Base-by-base conservation (phyloP, 2,329 filamentous ascomycete species). In the Pseudopithomyces chartarum region DNA sequence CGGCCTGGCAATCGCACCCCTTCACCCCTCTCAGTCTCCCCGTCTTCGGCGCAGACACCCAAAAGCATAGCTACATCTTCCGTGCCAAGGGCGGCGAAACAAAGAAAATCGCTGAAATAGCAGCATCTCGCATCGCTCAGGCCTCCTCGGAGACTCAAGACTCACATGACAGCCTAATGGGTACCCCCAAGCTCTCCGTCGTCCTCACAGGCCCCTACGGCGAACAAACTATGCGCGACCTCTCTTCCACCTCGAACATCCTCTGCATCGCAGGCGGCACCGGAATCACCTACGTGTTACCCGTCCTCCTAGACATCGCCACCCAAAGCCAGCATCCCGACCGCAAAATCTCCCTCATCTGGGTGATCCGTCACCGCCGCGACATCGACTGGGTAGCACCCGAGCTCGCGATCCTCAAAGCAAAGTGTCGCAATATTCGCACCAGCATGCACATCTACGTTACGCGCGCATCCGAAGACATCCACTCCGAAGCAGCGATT, bases 1-100 rank as follows among this genome's bases (percentile, higher is more conserved):
- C 82, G 63, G 82, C 91, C 63, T 90, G 87, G 87, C 88, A 91
- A 72, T 86, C 86, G 0, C 89, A 91, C 65, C 89, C 89, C 0
- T 89, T 91, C 67, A 77, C 87, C 5, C 68, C 64, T 8, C 68
- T 68, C 51, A 71, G 66, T 17, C 62, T 60, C 3, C 68, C 68
- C 2, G 55, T 69, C 0, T 67, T 60, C 15, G 65, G 67, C 13
- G 57, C 65, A 15, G 63, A 68, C 20, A 58, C 58, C 13, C 69
- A 69, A 55, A 53, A 55, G 7, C 73, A 75, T 54, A 69, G 66
- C 1, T 75, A 75, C 61, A 68, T 75, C 22, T 74, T 74, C 64
- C 72, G 72, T 42, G 68, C 71, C 12, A 69, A 68, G 42, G 67
- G 66, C 36, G 72, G 73, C 10, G 71, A 75, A 45, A 75, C 73